Evolutionary conservation across 495 filamentous ascomycete genomes (phyloP), one percentile per base, ranked within the genome.

Genomic region (Pyrenopolyporus hunteri): DNA sequence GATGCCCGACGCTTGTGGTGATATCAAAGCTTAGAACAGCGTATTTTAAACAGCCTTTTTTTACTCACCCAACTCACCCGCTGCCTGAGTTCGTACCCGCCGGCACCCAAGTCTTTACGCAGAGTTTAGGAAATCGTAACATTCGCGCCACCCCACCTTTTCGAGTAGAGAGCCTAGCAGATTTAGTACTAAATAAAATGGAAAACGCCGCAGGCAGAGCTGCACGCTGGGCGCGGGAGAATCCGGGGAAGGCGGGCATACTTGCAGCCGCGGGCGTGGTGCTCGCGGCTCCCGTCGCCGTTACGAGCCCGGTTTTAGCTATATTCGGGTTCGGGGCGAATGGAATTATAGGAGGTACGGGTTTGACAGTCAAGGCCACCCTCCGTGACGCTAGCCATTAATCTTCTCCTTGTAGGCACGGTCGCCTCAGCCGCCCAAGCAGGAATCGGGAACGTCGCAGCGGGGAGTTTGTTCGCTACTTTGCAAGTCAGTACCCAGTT

Each of bases 391-490:
- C 29, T 56, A 45, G 37, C 23, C 6, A 2, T 36, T 11, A 0
- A 11, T 0, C 37, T 3, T 14, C 17, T 35, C 9, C 20, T 35
- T 7, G 3, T 22, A 70, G 63, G 46, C 3, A 64, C 70, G 1
- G 1, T 68, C 8, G 69, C 69, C 35, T 48, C 69, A 0, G 36
- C 22, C 0, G 33, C 37, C 1, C 71, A 71, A 16, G 33, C 50
- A 5, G 43, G 35, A 8, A 53, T 66, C 2, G 54, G 53, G 6
- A 64, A 66, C 10, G 63, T 73, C 7, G 59, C n/a, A 0, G 55
- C 61, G 0, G 37, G 40, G 8, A 49, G 50, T 11, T 3, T 42
- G 1, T 72, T 70, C 32, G 66, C 69, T 3, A 57, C 50, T 2
- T 31, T 70, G 8, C 64, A 71, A 20, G 37, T 42, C 23, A 42